Evolutionary conservation across 2,329 filamentous ascomycete genomes (phyloP).

Genomic region (Colletotrichum caudatum): DNA sequence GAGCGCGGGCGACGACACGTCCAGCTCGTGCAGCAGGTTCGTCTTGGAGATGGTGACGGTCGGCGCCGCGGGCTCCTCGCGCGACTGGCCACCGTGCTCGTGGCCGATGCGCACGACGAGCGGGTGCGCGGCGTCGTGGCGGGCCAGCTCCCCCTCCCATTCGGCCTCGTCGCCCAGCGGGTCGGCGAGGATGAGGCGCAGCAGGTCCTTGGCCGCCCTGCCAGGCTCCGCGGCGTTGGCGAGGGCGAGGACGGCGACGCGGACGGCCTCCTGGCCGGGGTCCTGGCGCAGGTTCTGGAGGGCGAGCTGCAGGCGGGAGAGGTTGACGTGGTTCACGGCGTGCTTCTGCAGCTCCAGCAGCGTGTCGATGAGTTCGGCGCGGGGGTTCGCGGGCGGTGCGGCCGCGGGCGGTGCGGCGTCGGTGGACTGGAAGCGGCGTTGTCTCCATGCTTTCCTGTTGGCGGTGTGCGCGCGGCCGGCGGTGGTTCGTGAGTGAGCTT

Average conservation of each 20-base stretch:
- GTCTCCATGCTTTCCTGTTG: not conserved
- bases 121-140: conserved; percentile 64
- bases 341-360: conserved; percentile 71
- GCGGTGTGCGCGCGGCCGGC: not conserved
- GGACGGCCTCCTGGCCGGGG: conserved; percentile 67
- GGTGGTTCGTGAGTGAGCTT: conserved; percentile 17
- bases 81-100: not conserved
- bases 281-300: conserved; percentile 71
- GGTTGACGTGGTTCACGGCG: conserved; percentile 72
- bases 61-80: conserved; percentile 18
- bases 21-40: conserved; percentile 66
- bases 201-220: conserved; percentile 70
- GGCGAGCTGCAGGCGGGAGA: conserved; percentile 79
- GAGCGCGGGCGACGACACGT: conserved; percentile 72
- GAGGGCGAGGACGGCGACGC: conserved; percentile 69
- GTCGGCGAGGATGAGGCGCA: conserved; percentile 78
- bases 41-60: conserved; percentile 44
- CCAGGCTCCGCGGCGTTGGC: conserved; percentile 53
- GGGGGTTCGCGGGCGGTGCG: conserved; percentile 48
- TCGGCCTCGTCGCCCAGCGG: conserved; percentile 70
- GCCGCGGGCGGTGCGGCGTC: conserved; percentile 24
- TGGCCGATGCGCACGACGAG: conserved; percentile 67
- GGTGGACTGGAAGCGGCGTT: conserved; percentile 34
- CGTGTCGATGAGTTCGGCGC: conserved; percentile 68
- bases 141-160: conserved; percentile 75